Percentiles rank a stretch among this genome's conserved stretches.
Conservation (phyloP, 108 stramenopile genomes). For the Discostella pseudostelligera region DNA sequence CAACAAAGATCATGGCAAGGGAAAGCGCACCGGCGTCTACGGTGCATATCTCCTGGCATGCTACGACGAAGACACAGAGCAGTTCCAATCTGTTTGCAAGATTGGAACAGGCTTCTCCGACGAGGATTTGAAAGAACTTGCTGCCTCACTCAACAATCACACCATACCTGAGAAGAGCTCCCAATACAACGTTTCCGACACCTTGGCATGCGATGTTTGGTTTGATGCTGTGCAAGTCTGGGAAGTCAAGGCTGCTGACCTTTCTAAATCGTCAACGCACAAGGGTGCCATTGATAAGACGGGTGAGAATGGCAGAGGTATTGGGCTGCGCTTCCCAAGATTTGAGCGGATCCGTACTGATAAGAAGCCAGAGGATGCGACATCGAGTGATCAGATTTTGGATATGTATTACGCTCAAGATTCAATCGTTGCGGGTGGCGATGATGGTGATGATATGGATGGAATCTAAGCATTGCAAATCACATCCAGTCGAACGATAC, state of each 20-base stretch:
- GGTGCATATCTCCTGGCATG: constrained; percentile 98
- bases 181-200: constrained; percentile 83
- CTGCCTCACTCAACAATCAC: constrained; percentile 74
- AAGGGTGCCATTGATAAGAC: constrained; percentile 85
- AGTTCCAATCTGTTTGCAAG: constrained; percentile 98
- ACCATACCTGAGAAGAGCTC: constrained; percentile 65
- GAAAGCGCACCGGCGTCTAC: constrained; percentile 94
- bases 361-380: constrained; percentile 96
- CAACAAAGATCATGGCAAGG: constrained; percentile 77
- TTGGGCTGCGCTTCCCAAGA: constrained; percentile 98
- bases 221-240: constrained; percentile 95
- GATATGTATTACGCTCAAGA: constrained; percentile 96
- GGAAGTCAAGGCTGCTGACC: constrained; percentile 99
- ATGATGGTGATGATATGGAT: constrained; percentile 49
- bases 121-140: constrained; percentile 82
- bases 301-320: constrained; percentile 87
- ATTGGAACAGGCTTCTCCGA: constrained; percentile 99
- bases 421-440: constrained; percentile 56
- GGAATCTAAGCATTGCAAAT: constrained; percentile 42
- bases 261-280: constrained; percentile 89
- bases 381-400: constrained; percentile 92
- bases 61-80: constrained; percentile 95
- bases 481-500: background rate
- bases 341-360: constrained; percentile 96
- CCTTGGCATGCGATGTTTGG: constrained; percentile 95